Percentiles rank a stretch among this genome's conserved stretches.
Conservation (phyloP, 768 basidiomycete species). For the Macrocybe gigantea region DNA sequence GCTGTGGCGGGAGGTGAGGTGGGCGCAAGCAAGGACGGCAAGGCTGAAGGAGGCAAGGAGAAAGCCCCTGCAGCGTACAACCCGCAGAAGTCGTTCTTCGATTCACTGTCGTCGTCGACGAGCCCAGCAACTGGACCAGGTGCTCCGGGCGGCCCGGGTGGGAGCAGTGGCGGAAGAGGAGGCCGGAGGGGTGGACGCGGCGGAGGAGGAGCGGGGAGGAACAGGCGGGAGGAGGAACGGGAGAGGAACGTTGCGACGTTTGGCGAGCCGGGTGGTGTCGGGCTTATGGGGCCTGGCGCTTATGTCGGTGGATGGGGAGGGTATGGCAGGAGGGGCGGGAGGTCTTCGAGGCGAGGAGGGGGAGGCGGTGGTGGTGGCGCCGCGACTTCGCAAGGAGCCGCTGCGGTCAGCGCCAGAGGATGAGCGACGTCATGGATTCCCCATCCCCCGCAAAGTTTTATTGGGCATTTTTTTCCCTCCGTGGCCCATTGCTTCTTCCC, state of each 20-base stretch:
- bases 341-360: slow-evolving; percentile 26
- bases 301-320: slow-evolving; percentile 80
- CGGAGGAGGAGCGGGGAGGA: slow-evolving; percentile 49
- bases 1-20: slow-evolving; percentile 23
- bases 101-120: slow-evolving; percentile 48
- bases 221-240: slow-evolving; percentile 75
- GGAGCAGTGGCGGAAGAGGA: slow-evolving; percentile 23
- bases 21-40: slow-evolving; percentile 14
- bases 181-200: slow-evolving; percentile 37
- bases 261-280: slow-evolving; percentile 78
- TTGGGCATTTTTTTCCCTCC: too few relatives aligned
- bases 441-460: too few relatives aligned
- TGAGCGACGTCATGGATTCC: neutral
- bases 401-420: neutral
- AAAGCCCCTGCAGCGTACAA: slow-evolving; percentile 53
- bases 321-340: slow-evolving; percentile 45
- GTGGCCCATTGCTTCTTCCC: too few relatives aligned
- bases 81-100: slow-evolving; percentile 77
- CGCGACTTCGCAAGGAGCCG: neutral
- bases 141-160: slow-evolving; percentile 19
- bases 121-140: slow-evolving; percentile 9
- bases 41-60: slow-evolving; percentile 27
- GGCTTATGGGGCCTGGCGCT: slow-evolving; percentile 70
- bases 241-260: slow-evolving; percentile 85
- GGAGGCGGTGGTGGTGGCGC: slow-evolving; percentile 18